Percentiles rank a stretch among this genome's conserved stretches.
These are phyloP conservation scores for Eutypa lata DNA, from an alignment of 2,329 filamentous ascomycete species.

Conservation along the genomic window DNA sequence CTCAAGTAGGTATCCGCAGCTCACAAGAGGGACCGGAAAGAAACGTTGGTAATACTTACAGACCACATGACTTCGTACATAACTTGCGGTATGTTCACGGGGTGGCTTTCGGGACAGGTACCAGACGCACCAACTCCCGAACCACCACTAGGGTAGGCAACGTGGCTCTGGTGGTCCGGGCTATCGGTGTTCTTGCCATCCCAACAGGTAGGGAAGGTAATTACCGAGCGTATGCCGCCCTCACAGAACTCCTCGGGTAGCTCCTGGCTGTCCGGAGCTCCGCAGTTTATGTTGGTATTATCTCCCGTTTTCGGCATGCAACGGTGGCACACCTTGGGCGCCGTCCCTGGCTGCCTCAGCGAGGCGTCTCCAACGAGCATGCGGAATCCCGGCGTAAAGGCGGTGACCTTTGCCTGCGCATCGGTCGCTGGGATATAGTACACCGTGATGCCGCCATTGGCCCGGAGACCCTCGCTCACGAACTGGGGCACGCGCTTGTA, in stretches of 20 bases:
- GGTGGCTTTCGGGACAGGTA: slow-evolving; percentile 47
- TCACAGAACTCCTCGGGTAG: slow-evolving; percentile 51
- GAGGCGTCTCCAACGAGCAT: slow-evolving; percentile 37
- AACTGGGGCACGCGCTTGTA: slow-evolving; percentile 9
- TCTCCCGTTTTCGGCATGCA: slow-evolving; percentile 26
- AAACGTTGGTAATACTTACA: slow-evolving; percentile 17
- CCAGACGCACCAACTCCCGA: slow-evolving; percentile 33
- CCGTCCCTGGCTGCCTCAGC: slow-evolving; percentile 12
- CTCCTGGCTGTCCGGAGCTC: slow-evolving; percentile 38
- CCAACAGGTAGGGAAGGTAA: slow-evolving; percentile 57
- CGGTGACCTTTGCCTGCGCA: slow-evolving; percentile 31
- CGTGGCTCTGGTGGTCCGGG: slow-evolving; percentile 46
- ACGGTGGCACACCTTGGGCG: slow-evolving; percentile 35
- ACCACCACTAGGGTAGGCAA: slow-evolving; percentile 43
- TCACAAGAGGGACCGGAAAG: neutral
- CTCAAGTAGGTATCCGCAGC: neutral
- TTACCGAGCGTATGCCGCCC: slow-evolving; percentile 45
- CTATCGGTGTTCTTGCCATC: slow-evolving; percentile 47
- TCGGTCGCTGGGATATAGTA: slow-evolving; percentile 8
- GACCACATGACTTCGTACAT: slow-evolving; percentile 60
- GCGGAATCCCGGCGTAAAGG: slow-evolving; percentile 37
- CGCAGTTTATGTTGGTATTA: slow-evolving; percentile 29
- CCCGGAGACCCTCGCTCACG: slow-evolving; percentile 3
- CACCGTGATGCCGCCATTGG: slow-evolving; percentile 8
- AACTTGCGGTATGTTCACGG: slow-evolving; percentile 54